Base-by-base conservation (phyloP, 1,284 basidiomycete species). In the Calocybe gambosa region DNA sequence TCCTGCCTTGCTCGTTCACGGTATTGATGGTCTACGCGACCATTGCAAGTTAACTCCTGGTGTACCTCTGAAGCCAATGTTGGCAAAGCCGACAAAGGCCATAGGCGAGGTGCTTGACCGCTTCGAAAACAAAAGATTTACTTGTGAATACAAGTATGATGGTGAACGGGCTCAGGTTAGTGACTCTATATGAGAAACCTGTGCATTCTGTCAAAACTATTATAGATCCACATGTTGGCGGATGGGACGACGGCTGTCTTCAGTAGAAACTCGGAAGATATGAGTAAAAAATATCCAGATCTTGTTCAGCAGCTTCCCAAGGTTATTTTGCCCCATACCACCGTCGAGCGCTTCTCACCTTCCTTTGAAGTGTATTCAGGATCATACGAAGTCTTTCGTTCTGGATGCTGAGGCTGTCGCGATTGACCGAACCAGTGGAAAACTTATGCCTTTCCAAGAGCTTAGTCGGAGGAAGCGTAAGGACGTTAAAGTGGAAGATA, bases 111-210 rank as follows among this genome's bases (percentile, higher is more conserved):
- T 99, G 5, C 78, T 99, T 16, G 95, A 99, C 67, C 77, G 94
- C 41, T 99, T 99, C 60, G 96, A 99, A 65, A 85, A 84, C 58
- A 93, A 94, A 65, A 80, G 79, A 39, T 99, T 99, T 64, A 98
- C 96, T 3, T 99, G 95, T 69, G 96, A 99, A 70, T 99, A 98
- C 71, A 99, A 99, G 67, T 99, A 99, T 60, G 96, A 99, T 57
- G 96, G 96, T 7, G 96, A 99, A 66, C 85, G 96, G 44, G 96
- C 96, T 10, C 93, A 97, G 73, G 86, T 85, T 42, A 29, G 68
- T 43, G 23, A 12, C 38, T 20, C 8, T 31, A 8, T 29, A 3
- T 5, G 26, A 15, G 13, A 18, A 31, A 25, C 15, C 8, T 8
- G 13, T 18, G 19, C 28, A 8, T 16, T n/a, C n/a, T 46, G 20